Evolutionary conservation across 352 stramenopile species (phyloP).

Genomic region (Pythium chondricola): DNA sequence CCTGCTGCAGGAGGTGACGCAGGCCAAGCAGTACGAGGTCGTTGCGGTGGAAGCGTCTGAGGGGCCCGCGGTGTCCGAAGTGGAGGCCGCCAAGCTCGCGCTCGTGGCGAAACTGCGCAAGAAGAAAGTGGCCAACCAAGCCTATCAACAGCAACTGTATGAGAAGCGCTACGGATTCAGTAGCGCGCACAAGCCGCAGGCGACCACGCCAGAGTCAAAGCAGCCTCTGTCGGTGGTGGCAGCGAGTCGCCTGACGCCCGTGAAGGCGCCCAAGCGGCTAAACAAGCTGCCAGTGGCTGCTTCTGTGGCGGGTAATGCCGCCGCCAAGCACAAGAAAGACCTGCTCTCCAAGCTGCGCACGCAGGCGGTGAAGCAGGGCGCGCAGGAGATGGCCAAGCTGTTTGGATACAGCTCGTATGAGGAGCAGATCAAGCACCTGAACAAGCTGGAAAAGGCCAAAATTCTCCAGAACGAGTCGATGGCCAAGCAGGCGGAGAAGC

Average conservation of each 20-base stretch:
- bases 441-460: conserved; percentile 56
- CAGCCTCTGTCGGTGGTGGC: not conserved
- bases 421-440: conserved; percentile 60
- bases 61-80: conserved; percentile 29
- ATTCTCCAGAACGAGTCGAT: conserved; percentile 32
- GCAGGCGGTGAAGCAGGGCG: conserved; percentile 62
- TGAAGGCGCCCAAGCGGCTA: conserved; percentile 25
- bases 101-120: conserved; percentile 59
- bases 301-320: conserved; percentile 5
- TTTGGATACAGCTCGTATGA: conserved; percentile 74
- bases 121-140: conserved; percentile 51
- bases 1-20: conserved; percentile 68
- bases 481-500: conserved; percentile 11
- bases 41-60: conserved; percentile 19
- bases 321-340: conserved; percentile 54
- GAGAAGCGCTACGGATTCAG: conserved; percentile 34
- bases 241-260: conserved; percentile 20
- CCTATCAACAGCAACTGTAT: conserved; percentile 45
- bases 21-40: conserved; percentile 36
- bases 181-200: not conserved
- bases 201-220: not conserved
- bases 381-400: conserved; percentile 59
- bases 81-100: conserved; percentile 44
- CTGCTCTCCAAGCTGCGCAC: conserved; percentile 42
- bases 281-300: conserved; percentile 51